Evolutionary conservation across 768 basidiomycete genomes (phyloP).

Genomic region (Cystoderma amianthinum): DNA sequence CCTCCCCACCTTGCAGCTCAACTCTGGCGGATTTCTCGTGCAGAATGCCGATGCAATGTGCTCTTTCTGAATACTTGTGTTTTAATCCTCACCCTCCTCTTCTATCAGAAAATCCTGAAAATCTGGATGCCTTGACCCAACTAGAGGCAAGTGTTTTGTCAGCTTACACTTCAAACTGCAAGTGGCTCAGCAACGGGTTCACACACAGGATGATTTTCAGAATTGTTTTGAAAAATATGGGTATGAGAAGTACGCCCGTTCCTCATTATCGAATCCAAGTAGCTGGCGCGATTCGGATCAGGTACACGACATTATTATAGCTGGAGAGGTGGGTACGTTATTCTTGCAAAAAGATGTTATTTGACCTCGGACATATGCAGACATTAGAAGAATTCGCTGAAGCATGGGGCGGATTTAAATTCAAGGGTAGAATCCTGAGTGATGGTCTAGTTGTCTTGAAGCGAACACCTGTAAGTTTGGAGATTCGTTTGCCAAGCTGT

Average conservation of each 20-base stretch:
- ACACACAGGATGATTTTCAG: constrained; percentile 8
- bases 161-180: not conserved
- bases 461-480: constrained; percentile 48
- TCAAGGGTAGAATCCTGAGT: constrained; percentile 48
- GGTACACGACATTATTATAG: constrained; percentile 23
- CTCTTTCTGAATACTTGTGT: constrained; percentile 35
- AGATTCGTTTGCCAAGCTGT: not conserved
- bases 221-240: constrained; percentile 12
- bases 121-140: no score
- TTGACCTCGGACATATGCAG: constrained; percentile 22
- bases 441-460: constrained; percentile 57
- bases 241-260: constrained; percentile 15
- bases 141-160: not conserved
- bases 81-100: constrained; percentile 30
- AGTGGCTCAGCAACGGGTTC: not conserved
- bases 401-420: constrained; percentile 63
- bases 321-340: constrained; percentile 35
- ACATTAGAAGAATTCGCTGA: constrained; percentile 45
- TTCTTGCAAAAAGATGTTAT: constrained; percentile 1
- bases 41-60: constrained; percentile 44
- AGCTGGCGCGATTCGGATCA: constrained; percentile 8
- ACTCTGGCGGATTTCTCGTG: constrained; percentile 25
- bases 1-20: constrained; percentile 5
- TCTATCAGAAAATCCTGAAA: constrained; percentile 8
- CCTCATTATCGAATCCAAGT: not conserved